Evolutionary conservation across 2,329 filamentous ascomycete genomes (phyloP), one percentile per base, ranked within the genome.

Genomic region (Magnaporthiopsis poae): DNA sequence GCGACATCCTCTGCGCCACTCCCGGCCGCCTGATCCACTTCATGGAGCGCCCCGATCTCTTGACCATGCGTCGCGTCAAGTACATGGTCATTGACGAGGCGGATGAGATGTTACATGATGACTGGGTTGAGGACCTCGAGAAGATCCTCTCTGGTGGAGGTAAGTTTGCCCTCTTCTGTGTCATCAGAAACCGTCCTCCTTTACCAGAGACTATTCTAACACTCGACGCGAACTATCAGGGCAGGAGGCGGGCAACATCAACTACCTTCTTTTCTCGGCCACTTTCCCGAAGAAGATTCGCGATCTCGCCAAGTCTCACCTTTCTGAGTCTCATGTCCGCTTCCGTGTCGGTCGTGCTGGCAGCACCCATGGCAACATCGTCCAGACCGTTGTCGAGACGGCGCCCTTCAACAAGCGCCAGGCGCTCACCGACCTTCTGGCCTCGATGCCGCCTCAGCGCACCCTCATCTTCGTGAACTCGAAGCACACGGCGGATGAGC

Each of bases 391-490:
- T 65, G 75, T 94, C 68, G 88, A 81, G 68, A 86, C 88, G 0
- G 87, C 92, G 0, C 80, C 84, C 0, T 73, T 80, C 9, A 75
- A 81, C 71, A 98, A 98, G 82, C 86, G 86, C 56, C 76, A 89
- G 64, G 86, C 87, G 0, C 79, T 96, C 0, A 82, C 88, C 25
- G 89, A 93, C 68, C 81, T 96, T 0, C 81, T 99, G 8, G 80
- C 88, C 66, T 84, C 87, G 0, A 84, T 88, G 73, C 82, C 86
- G 0, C 90, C 92, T 0, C 85, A 86, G 0, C 88, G 94, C 5
- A 96, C 91, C 0, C 85, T 99, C 61, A 85, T 99, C 70, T 99
- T 99, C 73, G 91, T 92, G 74, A 97, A 96, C 77, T 86, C 82
- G 71, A 95, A 92, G 78, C 80, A 83, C 33, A 83, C 84, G 61